A percentile compares a stretch with the other conserved stretches of the same genome.
These are phyloP conservation scores for Fusarium sulawesiense DNA, from an alignment of 2,329 filamentous ascomycete genomes.

Conservation along the genomic window DNA sequence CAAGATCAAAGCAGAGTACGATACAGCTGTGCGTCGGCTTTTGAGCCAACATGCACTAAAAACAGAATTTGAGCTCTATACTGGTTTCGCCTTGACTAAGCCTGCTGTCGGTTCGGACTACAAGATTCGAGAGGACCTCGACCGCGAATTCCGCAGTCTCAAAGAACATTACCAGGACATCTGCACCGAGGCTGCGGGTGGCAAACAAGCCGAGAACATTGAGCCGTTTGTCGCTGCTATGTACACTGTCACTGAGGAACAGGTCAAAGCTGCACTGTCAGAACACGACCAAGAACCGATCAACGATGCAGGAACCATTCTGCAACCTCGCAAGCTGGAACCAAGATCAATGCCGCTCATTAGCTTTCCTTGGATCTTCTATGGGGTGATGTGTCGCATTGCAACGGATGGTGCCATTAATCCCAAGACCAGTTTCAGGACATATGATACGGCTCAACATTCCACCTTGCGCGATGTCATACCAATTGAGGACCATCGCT, in stretches of 20 bases:
- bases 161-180: slow-evolving; percentile 75
- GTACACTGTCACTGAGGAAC: slow-evolving; percentile 83
- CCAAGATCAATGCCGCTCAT: slow-evolving; percentile 79
- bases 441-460: neutral
- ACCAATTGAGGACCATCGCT: neutral
- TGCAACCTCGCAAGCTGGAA: slow-evolving; percentile 38
- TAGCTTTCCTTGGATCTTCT: slow-evolving; percentile 94
- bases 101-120: slow-evolving; percentile 80
- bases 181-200: slow-evolving; percentile 74
- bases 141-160: slow-evolving; percentile 72
- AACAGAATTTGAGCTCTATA: slow-evolving; percentile 94
- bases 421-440: slow-evolving; percentile 17
- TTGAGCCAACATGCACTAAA: slow-evolving; percentile 86
- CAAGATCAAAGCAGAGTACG: slow-evolving; percentile 80
- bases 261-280: slow-evolving; percentile 70
- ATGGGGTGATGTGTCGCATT: slow-evolving; percentile 62
- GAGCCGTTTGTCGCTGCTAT: slow-evolving; percentile 85
- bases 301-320: slow-evolving; percentile 50
- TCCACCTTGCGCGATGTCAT: neutral
- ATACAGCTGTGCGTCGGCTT: slow-evolving; percentile 78
- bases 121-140: slow-evolving; percentile 87
- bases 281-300: slow-evolving; percentile 52
- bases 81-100: slow-evolving; percentile 83
- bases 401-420: slow-evolving; percentile 37
- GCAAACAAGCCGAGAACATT: slow-evolving; percentile 66